A percentile compares a stretch with the other conserved stretches of the same genome.
Evolutionary conservation across 1,284 basidiomycete species (phyloP).

Genomic region (Ustilago shanxiensis): DNA sequence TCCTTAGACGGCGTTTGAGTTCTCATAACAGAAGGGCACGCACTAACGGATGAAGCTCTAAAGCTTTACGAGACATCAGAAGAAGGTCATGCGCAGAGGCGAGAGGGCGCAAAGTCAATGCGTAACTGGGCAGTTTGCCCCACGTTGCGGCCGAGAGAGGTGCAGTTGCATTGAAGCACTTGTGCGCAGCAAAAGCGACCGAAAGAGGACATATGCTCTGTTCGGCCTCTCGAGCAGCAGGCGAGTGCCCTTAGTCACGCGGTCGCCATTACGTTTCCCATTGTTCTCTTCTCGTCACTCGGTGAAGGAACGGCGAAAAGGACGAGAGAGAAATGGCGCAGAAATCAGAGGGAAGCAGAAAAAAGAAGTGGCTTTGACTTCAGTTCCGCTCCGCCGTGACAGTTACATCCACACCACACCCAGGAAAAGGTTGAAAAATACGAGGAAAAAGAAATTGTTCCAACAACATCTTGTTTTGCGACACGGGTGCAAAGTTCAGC

Average conservation of each 20-base stretch:
- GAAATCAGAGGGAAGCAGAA: not conserved
- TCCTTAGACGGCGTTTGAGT: not conserved
- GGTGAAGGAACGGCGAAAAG: conserved; percentile 10
- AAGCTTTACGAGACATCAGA: not conserved
- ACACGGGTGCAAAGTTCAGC: conserved; percentile 17
- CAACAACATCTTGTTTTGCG: conserved; percentile 1
- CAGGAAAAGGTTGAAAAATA: conserved; percentile 8
- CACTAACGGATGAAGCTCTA: not conserved
- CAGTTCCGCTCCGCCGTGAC: not conserved
- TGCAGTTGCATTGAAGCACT: not conserved
- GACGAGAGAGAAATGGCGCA: conserved; percentile 4
- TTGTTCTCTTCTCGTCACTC: not conserved
- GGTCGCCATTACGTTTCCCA: not conserved
- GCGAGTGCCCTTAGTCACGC: not conserved
- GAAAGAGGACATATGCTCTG: not conserved
- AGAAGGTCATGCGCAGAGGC: not conserved
- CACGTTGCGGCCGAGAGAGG: not conserved
- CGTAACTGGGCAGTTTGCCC: not conserved
- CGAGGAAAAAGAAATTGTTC: not conserved
- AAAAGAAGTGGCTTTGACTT: not conserved
- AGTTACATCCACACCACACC: not conserved
- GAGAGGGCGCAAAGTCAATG: not conserved
- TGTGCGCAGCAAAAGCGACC: not conserved
- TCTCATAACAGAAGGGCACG: not conserved
- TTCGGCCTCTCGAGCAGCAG: not conserved